Base-by-base conservation (phyloP, 352 stramenopile species). In the Pythium sp. region DNA sequence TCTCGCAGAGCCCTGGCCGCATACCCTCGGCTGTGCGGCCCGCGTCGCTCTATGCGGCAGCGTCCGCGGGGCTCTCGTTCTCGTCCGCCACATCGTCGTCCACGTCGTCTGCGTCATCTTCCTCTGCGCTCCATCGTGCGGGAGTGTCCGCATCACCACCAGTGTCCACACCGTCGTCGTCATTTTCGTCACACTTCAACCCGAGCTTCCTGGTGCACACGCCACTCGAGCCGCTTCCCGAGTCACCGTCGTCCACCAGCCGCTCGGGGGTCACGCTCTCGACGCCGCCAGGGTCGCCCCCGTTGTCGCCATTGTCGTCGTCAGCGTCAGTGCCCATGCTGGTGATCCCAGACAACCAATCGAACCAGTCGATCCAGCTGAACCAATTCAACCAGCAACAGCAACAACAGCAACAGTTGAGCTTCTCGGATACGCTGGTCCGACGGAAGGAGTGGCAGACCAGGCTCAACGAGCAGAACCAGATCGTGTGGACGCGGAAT, bases 381-480 rank as follows among this genome's bases (percentile, higher is more conserved):
- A 56, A 28, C n/a, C 49, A 56, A 4, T 56, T 11, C 24, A 26
- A 26, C 24, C 8, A 24, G 8, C 47, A 28, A 8, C 32, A 22
- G 5, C 26, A 62, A 18, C 43, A 22, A 3, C 64, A 69, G 22
- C 3, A 30, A 22, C 32, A 28, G 2, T 18, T 47, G 41, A 64
- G 64, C 64, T 64, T 69, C 43, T 64, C 56, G 22, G 30, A 54
- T 15, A 22, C 43, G 12, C 62, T 56, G n/a, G 49, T 69, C 38
- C 73, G 72, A 34, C 72, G 79, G 28, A 81, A 80, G n/a, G 79
- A 87, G 62, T 87, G 79, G 79, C 68, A 67, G 28, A 57, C 71
- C 2, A 57, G 64, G 7, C 22, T 83, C 0, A 68, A 73, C 14
- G 58, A 64, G 3, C 32, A 74, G 2, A 73, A 72, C 34, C 59